phyloP scores from a whole-genome alignment of 495 filamentous ascomycete genomes.

The Neurospora sublineolata region DNA sequence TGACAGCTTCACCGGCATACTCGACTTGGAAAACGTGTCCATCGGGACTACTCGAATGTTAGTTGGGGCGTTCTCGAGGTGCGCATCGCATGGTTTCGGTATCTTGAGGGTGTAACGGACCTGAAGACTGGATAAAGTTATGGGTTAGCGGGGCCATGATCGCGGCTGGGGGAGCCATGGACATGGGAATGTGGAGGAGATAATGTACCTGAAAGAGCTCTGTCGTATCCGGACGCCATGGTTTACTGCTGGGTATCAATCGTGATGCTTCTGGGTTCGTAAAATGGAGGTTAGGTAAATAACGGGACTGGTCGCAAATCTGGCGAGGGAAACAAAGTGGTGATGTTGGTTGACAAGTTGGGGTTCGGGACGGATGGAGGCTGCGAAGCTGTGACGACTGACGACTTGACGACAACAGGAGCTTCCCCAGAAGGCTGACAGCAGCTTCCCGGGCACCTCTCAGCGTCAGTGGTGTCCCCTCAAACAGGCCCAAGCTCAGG shows the following conservation, averaged over 20 bases:
- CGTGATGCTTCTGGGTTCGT: slow-evolving; percentile 1
- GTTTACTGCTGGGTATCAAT: slow-evolving; percentile 6
- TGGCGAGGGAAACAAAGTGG: background rate
- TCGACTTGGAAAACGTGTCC: slow-evolving; percentile 99
- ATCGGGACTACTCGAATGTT: slow-evolving; percentile 58
- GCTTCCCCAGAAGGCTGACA: slow-evolving; percentile 6
- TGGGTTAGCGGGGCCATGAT: slow-evolving; percentile 27
- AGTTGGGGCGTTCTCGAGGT: background rate
- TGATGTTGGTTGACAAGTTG: slow-evolving; percentile 4
- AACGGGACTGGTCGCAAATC: background rate
- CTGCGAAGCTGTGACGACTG: slow-evolving; percentile 16
- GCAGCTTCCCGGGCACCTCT: slow-evolving; percentile 1
- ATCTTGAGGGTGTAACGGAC: slow-evolving; percentile 29
- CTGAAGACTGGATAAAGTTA: slow-evolving; percentile 48
- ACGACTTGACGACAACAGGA: background rate
- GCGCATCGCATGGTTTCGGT: background rate
- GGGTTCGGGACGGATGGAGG: slow-evolving; percentile 8
- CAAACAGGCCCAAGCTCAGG: slow-evolving; percentile 1
- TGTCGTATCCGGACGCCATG: slow-evolving; percentile 85
- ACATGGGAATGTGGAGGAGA: slow-evolving; percentile 1
- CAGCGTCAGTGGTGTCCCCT: background rate
- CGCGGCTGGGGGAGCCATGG: background rate
- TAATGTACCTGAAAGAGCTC: slow-evolving; percentile 82
- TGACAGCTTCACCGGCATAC: slow-evolving; percentile 97
- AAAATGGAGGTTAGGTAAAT: background rate